Evolutionary conservation across 306 rosid genomes (phyloP).

Genomic region (Acacia confusa): DNA sequence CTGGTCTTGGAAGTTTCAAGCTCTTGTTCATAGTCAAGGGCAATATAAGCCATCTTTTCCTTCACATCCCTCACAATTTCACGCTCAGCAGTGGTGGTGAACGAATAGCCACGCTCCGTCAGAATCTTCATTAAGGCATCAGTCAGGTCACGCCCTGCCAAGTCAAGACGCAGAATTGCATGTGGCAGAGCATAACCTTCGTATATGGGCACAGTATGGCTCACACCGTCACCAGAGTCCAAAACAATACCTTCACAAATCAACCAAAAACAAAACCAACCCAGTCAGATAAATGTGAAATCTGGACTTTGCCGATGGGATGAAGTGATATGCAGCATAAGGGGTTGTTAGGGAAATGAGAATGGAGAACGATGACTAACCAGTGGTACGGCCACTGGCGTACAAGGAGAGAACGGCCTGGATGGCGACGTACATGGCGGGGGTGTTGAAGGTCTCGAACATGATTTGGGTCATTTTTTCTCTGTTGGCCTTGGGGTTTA

Average conservation of each 20-base stretch:
- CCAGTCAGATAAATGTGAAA: background rate
- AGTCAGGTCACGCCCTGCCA: slow-evolving; percentile 88
- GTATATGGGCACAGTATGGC: slow-evolving; percentile 83
- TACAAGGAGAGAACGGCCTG: slow-evolving; percentile 90
- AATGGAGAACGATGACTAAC: slow-evolving; percentile 40
- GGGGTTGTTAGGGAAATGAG: background rate
- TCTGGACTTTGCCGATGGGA: too few species aligned
- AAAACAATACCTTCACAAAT: slow-evolving; percentile 69
- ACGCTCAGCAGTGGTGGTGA: slow-evolving; percentile 89
- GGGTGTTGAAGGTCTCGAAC: slow-evolving; percentile 90
- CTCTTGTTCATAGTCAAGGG: slow-evolving; percentile 87
- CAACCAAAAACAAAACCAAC: background rate
- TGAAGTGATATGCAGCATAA: too few species aligned
- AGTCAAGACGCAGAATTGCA: slow-evolving; percentile 87
- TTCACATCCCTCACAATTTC: slow-evolving; percentile 90
- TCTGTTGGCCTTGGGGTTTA: slow-evolving; percentile 90
- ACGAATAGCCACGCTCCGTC: slow-evolving; percentile 85
- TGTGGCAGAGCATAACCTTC: slow-evolving; percentile 90
- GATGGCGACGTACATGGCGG: slow-evolving; percentile 91
- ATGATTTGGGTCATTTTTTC: slow-evolving; percentile 93
- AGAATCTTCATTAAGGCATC: slow-evolving; percentile 88
- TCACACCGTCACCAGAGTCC: slow-evolving; percentile 91
- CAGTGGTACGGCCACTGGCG: slow-evolving; percentile 93
- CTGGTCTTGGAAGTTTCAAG: slow-evolving; percentile 76
- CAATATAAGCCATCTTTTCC: slow-evolving; percentile 87